Evolutionary conservation across 805 yeast genomes (phyloP).

Genomic region (Candida namnaoensis): DNA sequence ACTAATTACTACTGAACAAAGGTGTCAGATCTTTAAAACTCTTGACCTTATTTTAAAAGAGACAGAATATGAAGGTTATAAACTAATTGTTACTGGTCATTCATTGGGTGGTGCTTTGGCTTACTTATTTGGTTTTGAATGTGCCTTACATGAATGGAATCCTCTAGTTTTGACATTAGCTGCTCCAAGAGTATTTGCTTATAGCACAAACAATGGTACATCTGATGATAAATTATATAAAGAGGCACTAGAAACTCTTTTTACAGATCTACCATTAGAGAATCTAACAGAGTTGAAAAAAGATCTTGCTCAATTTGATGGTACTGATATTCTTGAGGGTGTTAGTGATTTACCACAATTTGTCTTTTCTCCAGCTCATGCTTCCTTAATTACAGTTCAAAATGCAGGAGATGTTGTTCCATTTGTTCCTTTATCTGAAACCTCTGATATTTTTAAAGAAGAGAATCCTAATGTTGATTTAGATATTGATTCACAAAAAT

Average conservation of each 20-base stretch:
- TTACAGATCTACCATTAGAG: not conserved
- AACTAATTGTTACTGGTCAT: slow-evolving; percentile 52
- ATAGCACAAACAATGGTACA: too few relatives aligned
- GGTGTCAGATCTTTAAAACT: slow-evolving; percentile 18
- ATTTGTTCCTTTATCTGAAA: not conserved
- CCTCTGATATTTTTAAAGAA: too few relatives aligned
- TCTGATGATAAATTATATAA: too few relatives aligned
- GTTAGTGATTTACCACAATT: too few relatives aligned
- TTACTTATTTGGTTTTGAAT: slow-evolving; percentile 48
- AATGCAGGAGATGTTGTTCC: not conserved
- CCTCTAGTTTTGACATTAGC: slow-evolving; percentile 51
- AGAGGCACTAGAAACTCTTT: slow-evolving; percentile 36
- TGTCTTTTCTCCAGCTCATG: too few relatives aligned
- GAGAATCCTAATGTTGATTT: too few relatives aligned
- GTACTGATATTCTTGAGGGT: too few relatives aligned
- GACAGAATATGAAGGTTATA: slow-evolving; percentile 33
- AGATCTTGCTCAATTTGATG: too few relatives aligned
- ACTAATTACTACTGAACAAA: not conserved
- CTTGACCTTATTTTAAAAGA: slow-evolving; percentile 21
- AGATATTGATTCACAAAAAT: too few relatives aligned
- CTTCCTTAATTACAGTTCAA: not conserved
- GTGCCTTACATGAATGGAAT: slow-evolving; percentile 38
- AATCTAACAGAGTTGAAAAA: too few relatives aligned
- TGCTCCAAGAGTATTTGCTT: slow-evolving; percentile 40
- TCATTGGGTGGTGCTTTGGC: slow-evolving; percentile 69